Conservation (phyloP, 225 moss, liverwort and hornwort genomes). For the Bryum argenteum region DNA sequence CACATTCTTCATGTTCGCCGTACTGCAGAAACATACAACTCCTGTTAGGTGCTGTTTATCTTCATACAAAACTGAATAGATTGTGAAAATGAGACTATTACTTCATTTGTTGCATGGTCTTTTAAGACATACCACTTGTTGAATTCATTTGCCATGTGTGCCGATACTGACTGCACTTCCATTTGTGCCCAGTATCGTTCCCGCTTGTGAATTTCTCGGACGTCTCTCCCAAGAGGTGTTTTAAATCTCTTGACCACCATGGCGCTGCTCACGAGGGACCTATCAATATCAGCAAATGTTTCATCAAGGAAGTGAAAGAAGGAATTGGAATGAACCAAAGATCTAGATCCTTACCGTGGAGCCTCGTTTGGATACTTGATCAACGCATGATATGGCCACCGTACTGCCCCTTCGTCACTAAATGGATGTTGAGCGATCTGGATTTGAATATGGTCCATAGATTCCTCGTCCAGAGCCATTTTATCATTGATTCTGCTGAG, state of each 20-base stretch:
- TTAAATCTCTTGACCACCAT: conserved; percentile 95
- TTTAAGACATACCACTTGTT: conserved; percentile 49
- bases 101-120: background rate
- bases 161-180: conserved; percentile 95
- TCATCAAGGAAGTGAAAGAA: conserved; percentile 23
- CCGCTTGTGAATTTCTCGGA: conserved; percentile 70
- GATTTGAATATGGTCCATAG: conserved; percentile 66
- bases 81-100: too few relatives aligned
- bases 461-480: conserved; percentile 73
- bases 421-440: conserved; percentile 82
- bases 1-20: conserved; percentile 54
- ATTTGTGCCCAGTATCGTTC: conserved; percentile 88
- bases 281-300: too few relatives aligned
- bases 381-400: conserved; percentile 87
- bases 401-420: conserved; percentile 80
- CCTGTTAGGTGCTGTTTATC: background rate
- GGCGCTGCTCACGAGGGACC: conserved; percentile 26
- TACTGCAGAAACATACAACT: conserved; percentile 39
- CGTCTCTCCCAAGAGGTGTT: conserved; percentile 72
- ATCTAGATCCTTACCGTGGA: conserved; percentile 37
- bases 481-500: conserved; percentile 62
- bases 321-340: background rate
- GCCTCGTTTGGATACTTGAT: conserved; percentile 51
- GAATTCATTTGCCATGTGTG: conserved; percentile 89
- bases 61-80: too few relatives aligned